phyloP scores from a whole-genome alignment of 1,284 basidiomycete species.

The Trametes polyzona region DNA sequence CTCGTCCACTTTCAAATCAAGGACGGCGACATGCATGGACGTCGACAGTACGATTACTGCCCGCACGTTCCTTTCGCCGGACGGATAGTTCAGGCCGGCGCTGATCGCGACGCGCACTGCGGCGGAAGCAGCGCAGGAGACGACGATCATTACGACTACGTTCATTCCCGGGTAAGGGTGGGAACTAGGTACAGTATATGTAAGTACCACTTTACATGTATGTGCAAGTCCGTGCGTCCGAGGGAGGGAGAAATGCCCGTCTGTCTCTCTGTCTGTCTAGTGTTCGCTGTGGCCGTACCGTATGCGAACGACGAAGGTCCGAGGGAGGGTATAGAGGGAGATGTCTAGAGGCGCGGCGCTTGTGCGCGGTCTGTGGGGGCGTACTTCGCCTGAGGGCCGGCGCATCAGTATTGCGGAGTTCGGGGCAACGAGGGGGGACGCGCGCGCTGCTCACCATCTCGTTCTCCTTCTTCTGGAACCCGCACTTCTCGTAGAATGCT shows the following conservation, averaged over 20 bases:
- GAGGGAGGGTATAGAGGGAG: neutral
- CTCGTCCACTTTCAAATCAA: neutral
- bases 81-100: neutral
- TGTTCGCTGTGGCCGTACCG: no score
- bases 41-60: neutral
- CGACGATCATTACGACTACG: constrained; percentile 12
- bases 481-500: constrained; percentile 99
- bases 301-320: constrained; percentile 6
- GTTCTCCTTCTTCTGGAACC: constrained; percentile 85
- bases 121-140: neutral
- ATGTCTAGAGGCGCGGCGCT: constrained; percentile 39
- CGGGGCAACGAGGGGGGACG: neutral
- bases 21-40: neutral
- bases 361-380: constrained; percentile 45
- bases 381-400: constrained; percentile 53
- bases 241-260: constrained; percentile 7
- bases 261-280: no score
- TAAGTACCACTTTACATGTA: constrained; percentile 21
- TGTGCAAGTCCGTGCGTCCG: constrained; percentile 19
- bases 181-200: constrained; percentile 19
- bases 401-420: neutral
- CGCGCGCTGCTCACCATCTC: constrained; percentile 79
- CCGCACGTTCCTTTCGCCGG: no score
- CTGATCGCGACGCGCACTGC: neutral
- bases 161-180: neutral